Base-by-base conservation (phyloP, 352 stramenopile genomes). In the Phytophthora sansomeana region DNA sequence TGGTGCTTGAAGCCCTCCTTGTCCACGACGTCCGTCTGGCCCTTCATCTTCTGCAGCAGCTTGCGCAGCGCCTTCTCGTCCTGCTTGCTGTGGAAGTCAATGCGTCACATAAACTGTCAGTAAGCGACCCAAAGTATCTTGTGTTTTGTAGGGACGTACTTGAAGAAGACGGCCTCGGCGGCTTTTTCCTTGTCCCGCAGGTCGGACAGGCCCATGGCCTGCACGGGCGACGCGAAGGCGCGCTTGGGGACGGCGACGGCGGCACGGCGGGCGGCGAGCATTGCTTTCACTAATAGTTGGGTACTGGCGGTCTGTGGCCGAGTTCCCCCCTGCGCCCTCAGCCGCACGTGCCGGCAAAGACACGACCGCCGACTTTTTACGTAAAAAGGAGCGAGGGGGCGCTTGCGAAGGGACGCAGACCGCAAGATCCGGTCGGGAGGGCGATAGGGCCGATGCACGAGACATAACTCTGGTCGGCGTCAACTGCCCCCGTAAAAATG, bases 21-120 rank as follows among this genome's bases (percentile, higher is more conserved):
- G 63, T 95, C 87, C 60, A 72, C 78, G 47, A 71, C 71, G 56
- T 96, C 86, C 8, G 86, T 79, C 76, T 96, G 86, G 16, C 69
- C 77, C 78, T 96, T 95, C 70, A 96, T 74, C 83, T 96, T 96
- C 74, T 93, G 78, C 42, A 96, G 76, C 55, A 96, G 78, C 77
- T 92, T 92, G 73, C 88, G 88, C 21, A 96, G 85, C 17, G 85
- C 29, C 74, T 91, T 93, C 70, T 96, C 88, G 62, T 96, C 88
- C 60, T 93, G 69, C 78, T 96, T 96, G 80, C 88, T 96, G 58
- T 42, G 50, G 16, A 55, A 24, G 21, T 24, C 28, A 26, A 14
- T 4, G 33, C 43, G 2, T 39, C 6, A 43, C 26, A 43, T 21
- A 60, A 59, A 52, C 43, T 7, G 21, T 42, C 16, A 57, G 30